A percentile compares a stretch with the other conserved stretches of the same genome.
phyloP scores from a whole-genome alignment of 1,284 basidiomycete genomes.

The Pseudozyma tsukubaensis region DNA sequence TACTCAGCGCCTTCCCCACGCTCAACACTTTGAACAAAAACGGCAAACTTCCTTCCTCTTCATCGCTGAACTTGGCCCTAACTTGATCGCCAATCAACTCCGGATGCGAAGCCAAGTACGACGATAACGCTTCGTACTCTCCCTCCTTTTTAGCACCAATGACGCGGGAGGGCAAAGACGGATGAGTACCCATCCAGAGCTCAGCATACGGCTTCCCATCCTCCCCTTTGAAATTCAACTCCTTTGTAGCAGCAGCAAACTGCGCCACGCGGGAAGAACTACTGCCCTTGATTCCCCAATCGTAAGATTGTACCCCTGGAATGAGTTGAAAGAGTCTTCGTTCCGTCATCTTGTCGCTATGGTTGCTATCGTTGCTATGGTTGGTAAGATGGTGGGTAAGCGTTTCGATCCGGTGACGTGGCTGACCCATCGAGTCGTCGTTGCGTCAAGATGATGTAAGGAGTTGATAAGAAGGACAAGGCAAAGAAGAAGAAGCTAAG shows the following conservation, averaged over 20 bases:
- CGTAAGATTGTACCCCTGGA: conserved; percentile 66
- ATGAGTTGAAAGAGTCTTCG: conserved; percentile 53
- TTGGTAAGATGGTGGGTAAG: conserved; percentile 15
- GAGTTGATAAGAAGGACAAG: neutral
- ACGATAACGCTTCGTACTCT: conserved; percentile 29
- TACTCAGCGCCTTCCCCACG: conserved; percentile 92
- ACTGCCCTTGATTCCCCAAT: conserved; percentile 62
- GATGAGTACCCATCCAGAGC: conserved; percentile 97
- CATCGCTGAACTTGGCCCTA: conserved; percentile 27
- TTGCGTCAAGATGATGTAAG: neutral
- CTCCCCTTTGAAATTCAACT: conserved; percentile 43
- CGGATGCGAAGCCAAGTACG: conserved; percentile 45
- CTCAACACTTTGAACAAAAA: conserved; percentile 73
- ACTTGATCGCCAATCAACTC: conserved; percentile 51
- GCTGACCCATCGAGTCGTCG: neutral
- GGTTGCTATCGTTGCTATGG: conserved; percentile 1
- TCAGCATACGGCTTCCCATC: conserved; percentile 62
- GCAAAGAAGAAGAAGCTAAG: neutral
- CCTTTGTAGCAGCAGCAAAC: conserved; percentile 49
- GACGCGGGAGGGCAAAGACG: conserved; percentile 83
- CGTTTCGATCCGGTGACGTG: conserved; percentile 1
- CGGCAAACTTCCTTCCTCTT: conserved; percentile 51
- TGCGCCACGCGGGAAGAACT: conserved; percentile 52
- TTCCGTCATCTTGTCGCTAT: conserved; percentile 1
- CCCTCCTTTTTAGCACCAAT: neutral